Evolutionary conservation across 345 rosid species (phyloP).

Genomic region (Populus pruinosa): DNA sequence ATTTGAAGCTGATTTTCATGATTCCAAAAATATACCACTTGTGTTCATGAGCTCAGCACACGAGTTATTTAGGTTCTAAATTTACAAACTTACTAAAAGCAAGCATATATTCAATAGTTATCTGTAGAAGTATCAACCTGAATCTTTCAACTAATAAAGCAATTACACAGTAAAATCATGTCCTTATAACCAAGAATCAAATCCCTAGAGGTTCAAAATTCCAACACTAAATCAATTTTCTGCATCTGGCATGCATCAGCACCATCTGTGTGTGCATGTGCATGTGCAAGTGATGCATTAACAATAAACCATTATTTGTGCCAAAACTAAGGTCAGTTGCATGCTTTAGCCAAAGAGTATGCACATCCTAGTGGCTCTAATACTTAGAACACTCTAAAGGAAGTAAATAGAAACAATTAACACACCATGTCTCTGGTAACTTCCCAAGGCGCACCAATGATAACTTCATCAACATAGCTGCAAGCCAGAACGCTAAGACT

Average conservation of each 20-base stretch:
- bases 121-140: not conserved
- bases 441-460: constrained; percentile 98
- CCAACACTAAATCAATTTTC: not conserved
- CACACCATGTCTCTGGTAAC: constrained; percentile 82
- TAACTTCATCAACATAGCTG: constrained; percentile 95
- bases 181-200: not conserved
- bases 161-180: not conserved
- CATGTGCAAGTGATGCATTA: not conserved
- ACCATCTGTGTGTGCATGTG: not conserved
- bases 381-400: not conserved
- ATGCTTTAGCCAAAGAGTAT: not conserved
- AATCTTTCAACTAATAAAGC: not conserved
- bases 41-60: not conserved
- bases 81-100: not conserved
- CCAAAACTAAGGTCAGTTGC: not conserved
- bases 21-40: not conserved
- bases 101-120: not conserved
- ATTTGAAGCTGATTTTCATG: not conserved
- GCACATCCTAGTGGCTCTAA: not conserved
- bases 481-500: constrained; percentile 86
- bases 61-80: not conserved
- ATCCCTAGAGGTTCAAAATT: not conserved
- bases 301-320: not conserved
- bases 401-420: not conserved
- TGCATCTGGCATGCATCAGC: not conserved